Conservation (phyloP, 1,139 yeast genomes). For the Yamadazyma sp. region DNA sequence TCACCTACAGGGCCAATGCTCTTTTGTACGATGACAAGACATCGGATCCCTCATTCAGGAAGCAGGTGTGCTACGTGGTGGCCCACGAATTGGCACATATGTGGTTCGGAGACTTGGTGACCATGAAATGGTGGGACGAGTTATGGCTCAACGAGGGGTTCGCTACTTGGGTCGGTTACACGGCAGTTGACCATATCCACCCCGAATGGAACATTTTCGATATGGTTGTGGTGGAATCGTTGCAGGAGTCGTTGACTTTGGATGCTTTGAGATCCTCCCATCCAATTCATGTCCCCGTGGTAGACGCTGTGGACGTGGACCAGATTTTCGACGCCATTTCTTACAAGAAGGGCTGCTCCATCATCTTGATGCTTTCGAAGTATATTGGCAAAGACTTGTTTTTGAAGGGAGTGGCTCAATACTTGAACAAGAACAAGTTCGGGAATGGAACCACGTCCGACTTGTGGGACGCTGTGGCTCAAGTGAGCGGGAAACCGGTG, state of each 20-base stretch:
- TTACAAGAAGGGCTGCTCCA: slow-evolving; percentile 78
- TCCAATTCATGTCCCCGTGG: slow-evolving; percentile 84
- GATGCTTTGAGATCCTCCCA: slow-evolving; percentile 78
- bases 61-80: slow-evolving; percentile 82
- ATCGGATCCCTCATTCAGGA: slow-evolving; percentile 66
- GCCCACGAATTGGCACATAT: slow-evolving; percentile 92
- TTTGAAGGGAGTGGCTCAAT: slow-evolving; percentile 69
- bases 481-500: slow-evolving; percentile 75
- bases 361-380: slow-evolving; percentile 68
- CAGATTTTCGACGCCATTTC: slow-evolving; percentile 86
- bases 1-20: slow-evolving; percentile 80
- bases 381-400: slow-evolving; percentile 67
- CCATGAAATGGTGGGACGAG: slow-evolving; percentile 96
- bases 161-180: slow-evolving; percentile 87
- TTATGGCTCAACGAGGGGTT: slow-evolving; percentile 90
- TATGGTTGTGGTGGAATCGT: slow-evolving; percentile 63
- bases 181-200: slow-evolving; percentile 70
- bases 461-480: slow-evolving; percentile 74
- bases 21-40: slow-evolving; percentile 65
- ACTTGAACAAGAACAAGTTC: slow-evolving; percentile 68
- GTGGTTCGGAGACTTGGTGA: slow-evolving; percentile 90
- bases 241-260: slow-evolving; percentile 67
- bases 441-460: slow-evolving; percentile 79
- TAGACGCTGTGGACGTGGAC: slow-evolving; percentile 77
- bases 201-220: slow-evolving; percentile 91